Evolutionary conservation across 2,329 filamentous ascomycete species (phyloP), one percentile per base, ranked within the genome.

Genomic region (Ophiostoma australiae): DNA sequence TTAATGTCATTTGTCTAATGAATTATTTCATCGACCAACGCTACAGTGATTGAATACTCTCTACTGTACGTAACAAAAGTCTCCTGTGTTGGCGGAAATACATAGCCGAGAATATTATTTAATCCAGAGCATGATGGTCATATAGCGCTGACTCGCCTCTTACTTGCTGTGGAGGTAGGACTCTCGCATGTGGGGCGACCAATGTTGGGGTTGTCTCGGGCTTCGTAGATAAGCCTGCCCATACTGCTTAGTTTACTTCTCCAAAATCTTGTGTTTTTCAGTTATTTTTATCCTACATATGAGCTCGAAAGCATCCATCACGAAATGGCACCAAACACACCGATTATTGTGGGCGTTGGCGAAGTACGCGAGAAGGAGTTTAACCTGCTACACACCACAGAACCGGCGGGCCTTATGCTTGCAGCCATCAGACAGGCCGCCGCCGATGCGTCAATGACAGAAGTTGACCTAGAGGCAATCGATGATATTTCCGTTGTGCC

Each of bases 401-500:
- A 73, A 37, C 70, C 72, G 8, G 69, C 72, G 7, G 69, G 48
- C 20, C 67, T 73, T 13, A 73, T 73, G 68, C 23, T 70, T 2
- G 55, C 27, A 44, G 72, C 72, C 17, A 73, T 73, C 17, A 66
- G 58, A 7, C 65, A 61, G 23, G 61, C 72, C 27, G 65, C 55
- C 1, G 37, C 33, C 0, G 72, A 73, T 23, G 72, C 72, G 0
- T 39, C 66, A 1, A 4, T 73, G 2, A 20, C 41, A 1, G 10
- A 7, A 0, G 13, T n/a, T 0, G 48, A 55, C 23, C 27, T 73
- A 3, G 44, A 44, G 31, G 6, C 65, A 15, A 41, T 66, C 3
- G 72, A 73, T 69, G 71, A 68, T 48, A 31, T 73, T 5, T 73
- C 72, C 8, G 68, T 73, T 2, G 72, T 73, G 4, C 70, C 70